Base-by-base conservation (phyloP, 345 rosid genomes). In the Isatis tinctoria region DNA sequence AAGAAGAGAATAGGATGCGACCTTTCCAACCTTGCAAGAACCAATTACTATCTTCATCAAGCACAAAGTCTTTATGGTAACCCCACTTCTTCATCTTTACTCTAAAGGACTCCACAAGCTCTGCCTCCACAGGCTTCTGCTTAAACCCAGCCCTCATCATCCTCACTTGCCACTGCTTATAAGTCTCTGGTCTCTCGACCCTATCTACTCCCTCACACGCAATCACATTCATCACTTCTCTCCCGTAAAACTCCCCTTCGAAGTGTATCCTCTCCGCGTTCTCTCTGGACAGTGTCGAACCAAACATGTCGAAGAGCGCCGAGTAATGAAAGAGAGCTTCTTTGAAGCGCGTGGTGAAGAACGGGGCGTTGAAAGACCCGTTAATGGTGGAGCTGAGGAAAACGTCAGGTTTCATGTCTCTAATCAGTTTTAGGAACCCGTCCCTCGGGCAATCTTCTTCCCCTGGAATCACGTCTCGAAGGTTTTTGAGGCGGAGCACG, bases 11-110 rank as follows among this genome's bases (percentile, higher is more conserved):
- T 2, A 86, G 45, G 45, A 87, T 91, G 30, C 97, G 79, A 39
- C 98, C 98, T 83, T 88, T 94, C 98, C 98, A 90, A 43, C 97
- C 92, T 78, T 82, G 90, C 70, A 91, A 76, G 85, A 94, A 83
- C 96, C 97, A 90, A 53, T 84, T 56, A 44, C 76, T 51, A 72
- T 87, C 93, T 70, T 79, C 82, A 63, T 88, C 92, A 13, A 91
- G 61, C 35, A 82, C 83, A 63, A 87, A 94, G 73, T 91, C 93
- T 67, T 85, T 84, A 77, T 90, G 90, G 78, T 91, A 91, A 66
- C 81, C 68, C 65, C 82, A 77, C 13, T 26, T 22, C 76, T 76
- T 82, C 61, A 88, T 16, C 76, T 82, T 88, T 1, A 4, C 18
- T 9, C 77, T 61, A 6, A 81, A 62, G 10, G 14, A 72, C 56